A percentile compares a stretch with the other conserved stretches of the same genome.
Conservation (phyloP, 2,329 filamentous ascomycete genomes). For the Macroventuria anomochaeta region DNA sequence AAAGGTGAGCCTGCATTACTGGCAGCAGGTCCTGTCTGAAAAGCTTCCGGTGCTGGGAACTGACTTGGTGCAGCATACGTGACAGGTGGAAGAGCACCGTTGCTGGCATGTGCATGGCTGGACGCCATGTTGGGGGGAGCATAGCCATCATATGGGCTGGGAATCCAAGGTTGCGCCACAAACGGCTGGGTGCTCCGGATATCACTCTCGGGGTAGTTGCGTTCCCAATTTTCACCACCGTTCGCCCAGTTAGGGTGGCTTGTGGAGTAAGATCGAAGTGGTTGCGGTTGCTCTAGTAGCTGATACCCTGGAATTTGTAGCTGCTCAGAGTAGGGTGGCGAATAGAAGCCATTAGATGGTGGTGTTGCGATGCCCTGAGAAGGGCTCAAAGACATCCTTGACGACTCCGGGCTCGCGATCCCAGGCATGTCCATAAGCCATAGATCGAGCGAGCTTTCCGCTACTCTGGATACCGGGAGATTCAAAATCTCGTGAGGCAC, state of each 20-base stretch:
- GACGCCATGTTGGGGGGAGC: background rate
- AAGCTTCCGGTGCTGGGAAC: background rate
- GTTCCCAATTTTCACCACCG: slow-evolving; percentile 7
- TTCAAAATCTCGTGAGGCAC: slow-evolving; percentile 2
- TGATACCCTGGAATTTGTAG: slow-evolving; percentile 4
- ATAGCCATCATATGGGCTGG: background rate
- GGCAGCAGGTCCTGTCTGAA: background rate
- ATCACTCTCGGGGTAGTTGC: background rate
- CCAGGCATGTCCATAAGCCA: slow-evolving; percentile 21
- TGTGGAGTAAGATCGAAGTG: background rate
- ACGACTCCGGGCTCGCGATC: slow-evolving; percentile 22
- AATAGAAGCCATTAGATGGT: slow-evolving; percentile 20
- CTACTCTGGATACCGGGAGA: slow-evolving; percentile 7
- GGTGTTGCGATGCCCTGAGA: slow-evolving; percentile 10
- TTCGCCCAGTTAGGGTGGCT: slow-evolving; percentile 11
- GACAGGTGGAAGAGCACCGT: background rate
- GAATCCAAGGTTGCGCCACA: slow-evolving; percentile 10
- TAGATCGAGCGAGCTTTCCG: slow-evolving; percentile 16
- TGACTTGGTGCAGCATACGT: background rate
- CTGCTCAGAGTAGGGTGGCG: slow-evolving; percentile 18
- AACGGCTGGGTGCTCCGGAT: slow-evolving; percentile 11
- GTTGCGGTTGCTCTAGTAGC: slow-evolving; percentile 5
- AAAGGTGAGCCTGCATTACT: background rate
- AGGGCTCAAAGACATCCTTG: slow-evolving; percentile 16
- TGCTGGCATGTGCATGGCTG: background rate